These are phyloP conservation scores for Aegle marmelos DNA, from an alignment of 345 rosid species.

Conservation along the genomic window DNA sequence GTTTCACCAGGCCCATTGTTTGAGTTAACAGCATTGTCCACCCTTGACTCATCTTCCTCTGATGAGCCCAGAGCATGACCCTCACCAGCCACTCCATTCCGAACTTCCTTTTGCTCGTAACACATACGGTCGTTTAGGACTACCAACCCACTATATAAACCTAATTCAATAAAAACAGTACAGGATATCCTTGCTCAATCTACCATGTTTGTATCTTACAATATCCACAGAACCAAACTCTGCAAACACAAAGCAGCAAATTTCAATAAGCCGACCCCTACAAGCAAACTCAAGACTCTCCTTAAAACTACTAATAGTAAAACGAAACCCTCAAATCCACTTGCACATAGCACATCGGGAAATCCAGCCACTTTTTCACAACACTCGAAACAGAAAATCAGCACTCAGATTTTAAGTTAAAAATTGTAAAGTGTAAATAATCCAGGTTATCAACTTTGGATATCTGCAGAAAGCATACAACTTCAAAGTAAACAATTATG, in stretches of 20 bases:
- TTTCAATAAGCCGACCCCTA: background rate
- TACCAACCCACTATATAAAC: slow-evolving; percentile 20
- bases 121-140: slow-evolving; percentile 29
- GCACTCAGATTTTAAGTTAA: background rate
- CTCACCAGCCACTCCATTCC: slow-evolving; percentile 32
- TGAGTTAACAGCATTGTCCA: slow-evolving; percentile 28
- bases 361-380: background rate
- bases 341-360: background rate
- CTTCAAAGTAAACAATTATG: background rate
- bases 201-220: slow-evolving; percentile 17
- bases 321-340: background rate
- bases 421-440: background rate
- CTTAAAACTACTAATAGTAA: background rate
- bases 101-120: slow-evolving; percentile 40
- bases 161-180: slow-evolving; percentile 35
- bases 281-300: background rate
- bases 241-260: slow-evolving; percentile 17
- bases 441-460: background rate
- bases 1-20: slow-evolving; percentile 25
- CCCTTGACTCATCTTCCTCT: slow-evolving; percentile 46
- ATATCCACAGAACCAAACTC: slow-evolving; percentile 6
- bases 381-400: background rate
- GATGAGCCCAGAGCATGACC: slow-evolving; percentile 44
- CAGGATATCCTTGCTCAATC: slow-evolving; percentile 20
- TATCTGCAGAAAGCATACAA: background rate